These are phyloP conservation scores for Termitomyces sp. DNA, from an alignment of 768 basidiomycete genomes.

Conservation along the genomic window DNA sequence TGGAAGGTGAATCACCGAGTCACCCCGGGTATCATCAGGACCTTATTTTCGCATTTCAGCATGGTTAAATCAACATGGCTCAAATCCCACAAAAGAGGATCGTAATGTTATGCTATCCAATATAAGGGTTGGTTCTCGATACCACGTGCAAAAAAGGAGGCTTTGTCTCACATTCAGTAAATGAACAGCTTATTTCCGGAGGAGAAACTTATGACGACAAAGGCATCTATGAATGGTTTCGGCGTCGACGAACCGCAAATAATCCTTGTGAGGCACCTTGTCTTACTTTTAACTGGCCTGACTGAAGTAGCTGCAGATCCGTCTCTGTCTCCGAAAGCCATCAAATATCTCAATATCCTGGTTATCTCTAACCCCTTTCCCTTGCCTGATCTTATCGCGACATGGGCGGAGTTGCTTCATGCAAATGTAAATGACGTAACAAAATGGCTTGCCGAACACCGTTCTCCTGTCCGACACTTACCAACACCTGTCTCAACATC, in stretches of 20 bases:
- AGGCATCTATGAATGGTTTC: constrained; percentile 13
- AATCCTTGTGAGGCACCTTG: not conserved
- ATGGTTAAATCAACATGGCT: constrained; percentile 6
- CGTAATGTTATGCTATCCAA: constrained; percentile 12
- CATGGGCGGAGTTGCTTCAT: constrained; percentile 29
- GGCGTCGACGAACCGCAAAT: constrained; percentile 6
- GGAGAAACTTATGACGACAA: constrained; percentile 10
- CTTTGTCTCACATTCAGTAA: not conserved
- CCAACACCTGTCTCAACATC: constrained; percentile 24
- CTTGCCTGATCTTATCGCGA: constrained; percentile 20
- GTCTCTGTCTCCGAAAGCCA: constrained; percentile 18
- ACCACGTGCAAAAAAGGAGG: not conserved
- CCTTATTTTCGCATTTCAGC: constrained; percentile 8
- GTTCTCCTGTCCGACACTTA: constrained; percentile 15
- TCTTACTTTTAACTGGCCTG: not conserved
- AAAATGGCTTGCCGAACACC: constrained; percentile 20
- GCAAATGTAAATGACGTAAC: constrained; percentile 21
- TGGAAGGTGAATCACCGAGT: constrained; percentile 20
- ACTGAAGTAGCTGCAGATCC: constrained; percentile 7
- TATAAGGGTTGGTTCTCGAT: constrained; percentile 11
- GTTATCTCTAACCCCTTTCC: constrained; percentile 21
- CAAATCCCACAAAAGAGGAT: constrained; percentile 9
- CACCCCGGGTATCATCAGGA: constrained; percentile 3
- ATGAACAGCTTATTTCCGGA: constrained; percentile 12
- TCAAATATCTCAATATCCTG: constrained; percentile 24